These are phyloP conservation scores for Suhomyces choctaworum DNA, from an alignment of 1,139 yeast genomes.

Conservation along the genomic window DNA sequence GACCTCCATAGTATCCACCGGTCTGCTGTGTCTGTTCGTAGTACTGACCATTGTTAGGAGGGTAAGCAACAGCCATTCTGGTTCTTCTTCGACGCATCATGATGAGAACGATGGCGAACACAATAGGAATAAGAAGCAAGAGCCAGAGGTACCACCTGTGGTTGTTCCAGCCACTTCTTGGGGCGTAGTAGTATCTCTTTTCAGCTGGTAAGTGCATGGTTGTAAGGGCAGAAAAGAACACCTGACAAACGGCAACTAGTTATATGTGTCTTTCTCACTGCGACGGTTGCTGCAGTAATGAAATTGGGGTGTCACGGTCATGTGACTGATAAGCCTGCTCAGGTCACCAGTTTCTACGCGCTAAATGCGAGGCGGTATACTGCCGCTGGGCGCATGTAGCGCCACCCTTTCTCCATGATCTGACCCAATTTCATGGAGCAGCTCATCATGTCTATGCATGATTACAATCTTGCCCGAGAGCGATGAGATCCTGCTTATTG, in stretches of 20 bases:
- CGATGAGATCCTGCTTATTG: too few species aligned
- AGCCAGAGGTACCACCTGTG: slow-evolving; percentile 19
- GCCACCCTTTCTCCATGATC: too few species aligned
- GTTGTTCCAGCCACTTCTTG: slow-evolving; percentile 12
- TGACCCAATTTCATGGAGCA: too few species aligned
- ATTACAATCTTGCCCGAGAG: too few species aligned
- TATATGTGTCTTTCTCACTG: too few species aligned
- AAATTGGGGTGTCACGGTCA: neutral
- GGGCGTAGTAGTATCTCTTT: slow-evolving; percentile 12
- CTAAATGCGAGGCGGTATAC: too few species aligned
- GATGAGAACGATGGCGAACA: slow-evolving; percentile 12
- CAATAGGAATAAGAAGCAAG: slow-evolving; percentile 15
- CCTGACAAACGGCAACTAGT: too few species aligned
- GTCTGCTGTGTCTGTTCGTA: slow-evolving; percentile 20
- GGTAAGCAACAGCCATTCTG: slow-evolving; percentile 5
- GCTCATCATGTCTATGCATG: too few species aligned
- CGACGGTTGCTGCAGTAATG: too few species aligned
- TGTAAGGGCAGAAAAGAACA: too few species aligned
- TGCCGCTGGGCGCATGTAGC: too few species aligned
- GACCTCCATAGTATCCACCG: slow-evolving; percentile 13
- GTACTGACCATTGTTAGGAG: slow-evolving; percentile 14
- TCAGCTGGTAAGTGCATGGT: slow-evolving; percentile 11
- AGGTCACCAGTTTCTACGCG: neutral
- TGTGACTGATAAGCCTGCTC: neutral
- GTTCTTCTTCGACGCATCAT: slow-evolving; percentile 16